phyloP scores from a whole-genome alignment of 2,329 filamentous ascomycete species.

The Rhynchosporium graminicola region DNA sequence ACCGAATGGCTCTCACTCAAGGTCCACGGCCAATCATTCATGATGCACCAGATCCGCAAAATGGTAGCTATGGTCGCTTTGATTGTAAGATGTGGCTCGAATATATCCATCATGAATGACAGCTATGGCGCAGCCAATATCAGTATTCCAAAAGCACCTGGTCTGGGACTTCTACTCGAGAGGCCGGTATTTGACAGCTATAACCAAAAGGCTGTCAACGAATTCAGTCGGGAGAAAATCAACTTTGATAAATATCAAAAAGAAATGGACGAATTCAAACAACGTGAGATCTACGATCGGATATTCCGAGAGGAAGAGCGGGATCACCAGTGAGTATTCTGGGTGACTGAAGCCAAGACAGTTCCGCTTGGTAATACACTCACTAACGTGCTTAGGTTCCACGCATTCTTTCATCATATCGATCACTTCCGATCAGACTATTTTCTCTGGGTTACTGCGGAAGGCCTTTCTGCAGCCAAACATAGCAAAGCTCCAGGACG shows the following conservation, averaged over 20 bases:
- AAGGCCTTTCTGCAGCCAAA: slow-evolving; percentile 63
- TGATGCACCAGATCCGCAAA: slow-evolving; percentile 99
- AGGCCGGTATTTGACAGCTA: slow-evolving; percentile 89
- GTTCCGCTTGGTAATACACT: not conserved
- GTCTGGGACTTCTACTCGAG: slow-evolving; percentile 84
- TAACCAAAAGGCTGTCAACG: slow-evolving; percentile 69
- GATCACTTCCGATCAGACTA: slow-evolving; percentile 71
- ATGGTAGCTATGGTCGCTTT: slow-evolving; percentile 95
- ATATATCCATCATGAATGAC: slow-evolving; percentile 68
- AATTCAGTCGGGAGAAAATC: slow-evolving; percentile 66
- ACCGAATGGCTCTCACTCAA: slow-evolving; percentile 96
- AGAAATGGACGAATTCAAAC: slow-evolving; percentile 85
- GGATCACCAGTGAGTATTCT: slow-evolving; percentile 71
- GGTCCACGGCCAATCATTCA: slow-evolving; percentile 97
- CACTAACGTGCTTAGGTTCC: slow-evolving; percentile 55
- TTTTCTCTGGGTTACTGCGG: slow-evolving; percentile 74
- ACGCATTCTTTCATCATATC: slow-evolving; percentile 76
- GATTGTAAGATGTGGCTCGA: slow-evolving; percentile 80
- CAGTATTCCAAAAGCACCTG: slow-evolving; percentile 91
- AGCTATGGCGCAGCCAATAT: slow-evolving; percentile 73
- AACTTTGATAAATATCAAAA: slow-evolving; percentile 78
- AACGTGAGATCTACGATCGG: slow-evolving; percentile 84
- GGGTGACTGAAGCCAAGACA: not conserved
- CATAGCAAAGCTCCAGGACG: slow-evolving; percentile 47
- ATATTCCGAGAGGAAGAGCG: slow-evolving; percentile 90